A percentile compares a stretch with the other conserved stretches of the same genome.
Conservation (phyloP, 2,329 filamentous ascomycete genomes). For the Dactylellina drechsleri region DNA sequence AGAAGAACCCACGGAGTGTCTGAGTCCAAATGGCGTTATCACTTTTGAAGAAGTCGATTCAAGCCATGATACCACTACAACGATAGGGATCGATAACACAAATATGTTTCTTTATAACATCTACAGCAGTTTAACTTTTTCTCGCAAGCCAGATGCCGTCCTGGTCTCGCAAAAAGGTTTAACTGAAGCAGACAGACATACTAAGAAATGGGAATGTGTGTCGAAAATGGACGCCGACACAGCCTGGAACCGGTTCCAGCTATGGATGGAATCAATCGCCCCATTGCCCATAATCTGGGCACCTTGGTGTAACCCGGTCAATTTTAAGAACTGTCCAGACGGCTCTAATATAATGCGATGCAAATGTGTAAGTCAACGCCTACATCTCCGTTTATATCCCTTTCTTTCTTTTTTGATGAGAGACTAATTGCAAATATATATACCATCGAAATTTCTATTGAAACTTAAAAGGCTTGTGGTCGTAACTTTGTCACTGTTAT, state of each 20-base stretch:
- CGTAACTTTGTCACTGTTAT: no score
- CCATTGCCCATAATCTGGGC: conserved; percentile 22
- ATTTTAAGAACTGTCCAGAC: neutral
- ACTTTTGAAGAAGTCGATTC: no score
- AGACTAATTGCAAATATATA: no score
- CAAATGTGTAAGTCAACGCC: conserved; percentile 40
- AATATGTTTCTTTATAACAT: neutral
- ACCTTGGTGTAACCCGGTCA: conserved; percentile 2
- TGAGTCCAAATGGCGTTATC: no score
- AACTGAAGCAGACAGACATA: no score
- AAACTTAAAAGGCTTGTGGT: no score
- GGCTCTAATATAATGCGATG: conserved; percentile 15
- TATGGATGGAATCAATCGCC: conserved; percentile 11
- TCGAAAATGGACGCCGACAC: neutral
- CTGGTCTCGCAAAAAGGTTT: no score
- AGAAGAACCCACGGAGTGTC: no score
- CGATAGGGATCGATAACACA: no score
- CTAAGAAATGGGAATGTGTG: conserved; percentile 3
- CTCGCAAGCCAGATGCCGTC: no score
- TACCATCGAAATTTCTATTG: no score
- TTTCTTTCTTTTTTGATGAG: neutral
- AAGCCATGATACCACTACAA: no score
- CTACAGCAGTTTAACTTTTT: neutral
- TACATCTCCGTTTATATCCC: neutral
- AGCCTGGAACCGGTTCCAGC: neutral